These are phyloP conservation scores for Inonotus obliquus DNA, from an alignment of 1,284 basidiomycete genomes.

Conservation along the genomic window DNA sequence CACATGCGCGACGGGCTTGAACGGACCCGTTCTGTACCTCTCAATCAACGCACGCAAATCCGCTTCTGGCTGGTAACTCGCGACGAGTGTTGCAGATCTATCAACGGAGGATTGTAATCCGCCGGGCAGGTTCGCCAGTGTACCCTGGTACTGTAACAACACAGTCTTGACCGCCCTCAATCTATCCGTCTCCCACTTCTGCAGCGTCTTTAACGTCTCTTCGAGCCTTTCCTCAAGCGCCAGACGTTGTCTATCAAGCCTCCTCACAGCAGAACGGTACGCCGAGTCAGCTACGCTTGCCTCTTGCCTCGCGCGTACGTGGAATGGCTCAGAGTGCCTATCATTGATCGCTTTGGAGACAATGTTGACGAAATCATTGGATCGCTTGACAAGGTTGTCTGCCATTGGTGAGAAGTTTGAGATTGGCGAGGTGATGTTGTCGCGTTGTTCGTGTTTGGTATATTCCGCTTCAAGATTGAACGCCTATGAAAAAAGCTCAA, in stretches of 20 bases:
- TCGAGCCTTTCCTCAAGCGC: constrained; percentile 83
- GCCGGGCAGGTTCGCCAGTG: constrained; percentile 65
- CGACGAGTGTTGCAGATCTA: constrained; percentile 67
- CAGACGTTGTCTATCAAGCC: constrained; percentile 75
- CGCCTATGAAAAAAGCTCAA: constrained; percentile 39
- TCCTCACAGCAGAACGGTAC: constrained; percentile 72
- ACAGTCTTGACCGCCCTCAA: constrained; percentile 81
- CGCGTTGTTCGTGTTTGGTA: constrained; percentile 27
- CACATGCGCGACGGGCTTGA: constrained; percentile 77
- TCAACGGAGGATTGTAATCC: constrained; percentile 61
- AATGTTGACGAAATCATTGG: constrained; percentile 63
- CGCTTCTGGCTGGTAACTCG: constrained; percentile 81
- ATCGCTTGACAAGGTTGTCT: constrained; percentile 62
- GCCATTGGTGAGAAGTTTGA: constrained; percentile 41
- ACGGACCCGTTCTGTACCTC: constrained; percentile 85
- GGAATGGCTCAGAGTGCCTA: constrained; percentile 50
- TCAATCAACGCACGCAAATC: constrained; percentile 83
- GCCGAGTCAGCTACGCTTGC: constrained; percentile 73
- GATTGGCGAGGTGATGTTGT: constrained; percentile 29
- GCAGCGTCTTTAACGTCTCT: constrained; percentile 72
- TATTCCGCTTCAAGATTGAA: constrained; percentile 55
- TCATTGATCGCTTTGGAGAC: constrained; percentile 63
- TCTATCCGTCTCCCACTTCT: constrained; percentile 82
- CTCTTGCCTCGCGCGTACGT: constrained; percentile 68
- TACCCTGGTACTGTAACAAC: constrained; percentile 79